These are phyloP conservation scores for Solanum habrochaites DNA, from an alignment of 257 asterid species.

Conservation along the genomic window DNA sequence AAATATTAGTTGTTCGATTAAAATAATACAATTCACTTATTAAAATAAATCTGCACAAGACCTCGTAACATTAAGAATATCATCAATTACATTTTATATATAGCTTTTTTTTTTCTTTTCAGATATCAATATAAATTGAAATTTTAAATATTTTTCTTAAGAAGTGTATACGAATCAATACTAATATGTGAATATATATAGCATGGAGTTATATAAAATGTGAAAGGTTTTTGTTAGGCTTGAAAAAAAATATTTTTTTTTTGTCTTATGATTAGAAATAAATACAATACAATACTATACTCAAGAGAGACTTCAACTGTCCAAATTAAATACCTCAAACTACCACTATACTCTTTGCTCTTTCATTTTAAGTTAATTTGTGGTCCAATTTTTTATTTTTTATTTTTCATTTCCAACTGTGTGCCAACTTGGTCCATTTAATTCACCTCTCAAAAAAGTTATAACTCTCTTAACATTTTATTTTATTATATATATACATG, in stretches of 20 bases:
- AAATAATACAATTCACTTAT: not conserved
- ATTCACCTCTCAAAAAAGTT: not conserved
- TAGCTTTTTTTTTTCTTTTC: not conserved
- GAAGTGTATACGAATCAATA: not conserved
- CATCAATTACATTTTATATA: not conserved
- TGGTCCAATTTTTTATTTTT: not conserved
- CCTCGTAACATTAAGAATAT: not conserved
- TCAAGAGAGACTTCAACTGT: not conserved
- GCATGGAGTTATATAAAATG: not conserved
- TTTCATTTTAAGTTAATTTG: not conserved
- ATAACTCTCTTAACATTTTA: not conserved
- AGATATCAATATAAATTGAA: not conserved
- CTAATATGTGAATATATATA: not conserved
- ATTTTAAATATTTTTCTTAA: not conserved
- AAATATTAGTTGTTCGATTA: not conserved
- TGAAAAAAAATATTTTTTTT: not conserved
- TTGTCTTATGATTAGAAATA: not conserved
- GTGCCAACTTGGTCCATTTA: conserved; percentile 6
- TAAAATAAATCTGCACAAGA: not conserved
- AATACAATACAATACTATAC: not conserved
- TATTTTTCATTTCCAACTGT: conserved; percentile 8
- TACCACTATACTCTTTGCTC: not conserved
- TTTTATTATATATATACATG: not conserved
- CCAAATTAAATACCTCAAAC: not conserved
- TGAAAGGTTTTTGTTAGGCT: not conserved